Evolutionary conservation across 176 grass and related monocot species (phyloP), one percentile per base, ranked within the genome.

Genomic region (Avena atlantica): DNA sequence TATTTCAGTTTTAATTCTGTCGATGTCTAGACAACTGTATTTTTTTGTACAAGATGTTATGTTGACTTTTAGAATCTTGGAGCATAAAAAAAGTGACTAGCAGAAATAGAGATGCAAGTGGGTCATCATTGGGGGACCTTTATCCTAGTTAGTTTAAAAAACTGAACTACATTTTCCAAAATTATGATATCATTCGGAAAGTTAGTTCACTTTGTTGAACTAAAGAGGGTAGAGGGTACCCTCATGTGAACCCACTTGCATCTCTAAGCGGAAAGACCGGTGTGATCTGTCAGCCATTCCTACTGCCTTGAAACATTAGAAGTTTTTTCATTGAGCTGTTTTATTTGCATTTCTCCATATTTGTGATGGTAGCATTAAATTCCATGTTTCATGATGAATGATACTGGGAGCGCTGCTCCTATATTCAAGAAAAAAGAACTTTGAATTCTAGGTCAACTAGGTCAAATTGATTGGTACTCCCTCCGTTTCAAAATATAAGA

Each of bases 31-130:
- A 61, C 2, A 3, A 37, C 27, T 81, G 10, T 21, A 63, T 63
- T 72, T 60, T 63, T 77, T 60, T 34, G 80, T 40, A 50, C 29
- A 52, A 52, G 37, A 34, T 80, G 8, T 34, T 59, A 48, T 48
- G 9, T 59, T 24, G 15, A 34, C 47, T 53, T 34, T 29, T 78
- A 60, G 15, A 56, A 57, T 19, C 57, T 78, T 70, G 9, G 23
- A 81, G 47, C 45, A 29, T 79, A 24, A 79, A 84, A 5, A 84
- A 85, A 34, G 82, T 12, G 55, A 56, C 55, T 45, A 71, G 11
- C 40, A 0, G 40, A 42, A 42, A 42, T 42, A 42, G 40, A 42
- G 40, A 42, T 42, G 40, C 6, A 42, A 42, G 40, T 42, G 40
- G 40, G 40, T 6, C 37, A 40, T 40, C 37, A 40, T 40, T 40